Percentiles rank a stretch among this genome's conserved stretches.
Conservation (phyloP, 139 green algal species). For the Tetraselmis striata region DNA sequence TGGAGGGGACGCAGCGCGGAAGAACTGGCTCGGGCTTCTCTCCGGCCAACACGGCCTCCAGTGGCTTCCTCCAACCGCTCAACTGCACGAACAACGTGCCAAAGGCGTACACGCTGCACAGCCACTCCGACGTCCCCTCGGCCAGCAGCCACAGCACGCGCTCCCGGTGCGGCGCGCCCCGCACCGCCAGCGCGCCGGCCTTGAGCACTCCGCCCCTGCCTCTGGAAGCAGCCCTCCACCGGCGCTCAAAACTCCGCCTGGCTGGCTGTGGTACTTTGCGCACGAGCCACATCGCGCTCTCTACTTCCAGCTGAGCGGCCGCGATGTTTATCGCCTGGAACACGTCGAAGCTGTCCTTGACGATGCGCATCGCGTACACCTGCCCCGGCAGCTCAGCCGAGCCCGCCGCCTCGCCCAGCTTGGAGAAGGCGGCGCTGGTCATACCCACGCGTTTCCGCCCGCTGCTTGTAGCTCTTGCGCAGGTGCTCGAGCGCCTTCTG, state of each 20-base stretch:
- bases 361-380: background rate
- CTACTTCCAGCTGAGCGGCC: background rate
- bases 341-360: background rate
- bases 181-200: background rate
- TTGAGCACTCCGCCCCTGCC: too few relatives aligned
- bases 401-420: background rate
- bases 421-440: background rate
- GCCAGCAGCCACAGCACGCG: background rate
- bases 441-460: background rate
- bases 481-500: background rate
- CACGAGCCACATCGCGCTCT: background rate
- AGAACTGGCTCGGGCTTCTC: too few relatives aligned
- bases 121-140: background rate
- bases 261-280: background rate
- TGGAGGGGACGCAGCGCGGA: too few relatives aligned
- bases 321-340: background rate
- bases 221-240: background rate
- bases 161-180: background rate
- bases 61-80: too few relatives aligned
- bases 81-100: background rate
- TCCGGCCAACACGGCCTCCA: too few relatives aligned
- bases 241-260: background rate
- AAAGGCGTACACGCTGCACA: background rate
- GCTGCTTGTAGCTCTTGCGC: background rate
- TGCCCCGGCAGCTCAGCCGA: background rate